Evolutionary conservation across 1,284 basidiomycete species (phyloP).

Genomic region (Farysia itapuensis): DNA sequence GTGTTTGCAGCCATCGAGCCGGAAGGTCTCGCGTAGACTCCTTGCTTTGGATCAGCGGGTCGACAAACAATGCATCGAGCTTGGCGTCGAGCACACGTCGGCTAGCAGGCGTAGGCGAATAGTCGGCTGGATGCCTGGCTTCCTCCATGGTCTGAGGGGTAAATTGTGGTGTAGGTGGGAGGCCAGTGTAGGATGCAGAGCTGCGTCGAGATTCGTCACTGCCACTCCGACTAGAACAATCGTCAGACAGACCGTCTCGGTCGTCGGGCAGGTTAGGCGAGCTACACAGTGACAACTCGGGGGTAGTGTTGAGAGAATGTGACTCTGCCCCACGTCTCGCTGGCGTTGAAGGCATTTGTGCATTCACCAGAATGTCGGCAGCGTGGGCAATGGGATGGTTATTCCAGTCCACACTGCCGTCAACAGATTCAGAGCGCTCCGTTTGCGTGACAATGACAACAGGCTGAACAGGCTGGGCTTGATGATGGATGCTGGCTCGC

Average conservation of each 20-base stretch:
- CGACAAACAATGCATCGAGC: conserved; percentile 1
- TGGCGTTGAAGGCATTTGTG: conserved; percentile 2
- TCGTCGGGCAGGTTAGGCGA: conserved; percentile 13
- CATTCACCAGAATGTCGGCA: too few species aligned
- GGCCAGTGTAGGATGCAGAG: conserved; percentile 44
- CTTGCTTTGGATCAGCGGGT: too few species aligned
- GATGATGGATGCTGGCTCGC: conserved; percentile 10
- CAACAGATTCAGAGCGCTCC: too few species aligned
- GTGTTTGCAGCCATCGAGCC: conserved; percentile 20
- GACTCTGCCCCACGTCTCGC: background rate
- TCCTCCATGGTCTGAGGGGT: conserved; percentile 26
- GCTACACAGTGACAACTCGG: background rate
- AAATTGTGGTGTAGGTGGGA: conserved; percentile 46
- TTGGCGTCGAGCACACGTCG: conserved; percentile 3
- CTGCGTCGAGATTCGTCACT: conserved; percentile 37
- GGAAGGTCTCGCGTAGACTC: conserved; percentile 9
- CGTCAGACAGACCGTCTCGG: conserved; percentile 25
- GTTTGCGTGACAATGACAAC: too few species aligned
- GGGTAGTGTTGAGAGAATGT: background rate
- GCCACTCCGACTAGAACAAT: conserved; percentile 38
- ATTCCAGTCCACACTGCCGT: conserved; percentile 25
- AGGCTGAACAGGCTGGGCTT: conserved; percentile 29
- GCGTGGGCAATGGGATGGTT: conserved; percentile 12
- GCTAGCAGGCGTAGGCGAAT: conserved; percentile 19
- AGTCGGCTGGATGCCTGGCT: conserved; percentile 1